Percentiles rank a stretch among this genome's conserved stretches.
Evolutionary conservation across 805 yeast genomes (phyloP).

Genomic region (Starmerella etchellsii): DNA sequence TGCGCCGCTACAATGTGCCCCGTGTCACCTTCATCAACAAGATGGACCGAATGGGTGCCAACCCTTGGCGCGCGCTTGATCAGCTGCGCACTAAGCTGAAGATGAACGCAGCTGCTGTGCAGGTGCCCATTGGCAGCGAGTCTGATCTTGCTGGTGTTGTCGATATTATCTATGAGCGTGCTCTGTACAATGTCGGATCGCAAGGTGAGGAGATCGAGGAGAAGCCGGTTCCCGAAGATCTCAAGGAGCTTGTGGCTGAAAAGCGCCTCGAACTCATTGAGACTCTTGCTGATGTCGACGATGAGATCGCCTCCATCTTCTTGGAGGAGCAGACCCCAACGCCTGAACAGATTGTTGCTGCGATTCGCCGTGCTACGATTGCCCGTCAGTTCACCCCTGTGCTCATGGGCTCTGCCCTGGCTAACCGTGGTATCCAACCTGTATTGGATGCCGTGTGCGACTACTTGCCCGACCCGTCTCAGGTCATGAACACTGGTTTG

Average conservation of each 20-base stretch:
- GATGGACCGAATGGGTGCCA: conserved; percentile 99
- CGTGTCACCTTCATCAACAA: conserved; percentile 91
- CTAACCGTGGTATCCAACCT: conserved; percentile 90
- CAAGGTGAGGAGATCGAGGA: conserved; percentile 75
- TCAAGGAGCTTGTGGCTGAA: conserved; percentile 74
- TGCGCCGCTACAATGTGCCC: conserved; percentile 96
- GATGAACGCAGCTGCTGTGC: conserved; percentile 94
- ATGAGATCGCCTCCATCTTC: conserved; percentile 86
- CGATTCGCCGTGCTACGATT: conserved; percentile 90
- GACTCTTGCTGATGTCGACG: conserved; percentile 95
- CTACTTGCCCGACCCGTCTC: conserved; percentile 90
- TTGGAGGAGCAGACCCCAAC: conserved; percentile 85
- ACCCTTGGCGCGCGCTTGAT: conserved; percentile 90
- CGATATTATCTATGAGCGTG: conserved; percentile 76
- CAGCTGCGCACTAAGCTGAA: conserved; percentile 78
- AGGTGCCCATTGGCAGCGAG: conserved; percentile 95
- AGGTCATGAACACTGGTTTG: conserved; percentile 78
- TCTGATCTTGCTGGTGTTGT: conserved; percentile 75
- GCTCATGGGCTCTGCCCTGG: conserved; percentile 97
- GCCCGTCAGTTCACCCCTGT: conserved; percentile 97
- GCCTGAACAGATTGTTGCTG: conserved; percentile 66
- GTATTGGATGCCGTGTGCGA: conserved; percentile 94
- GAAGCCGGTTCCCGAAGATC: conserved; percentile 60
- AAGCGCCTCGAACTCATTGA: conserved; percentile 78
- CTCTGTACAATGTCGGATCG: conserved; percentile 62